Conservation (phyloP, 2,329 filamentous ascomycete genomes). For the Chaetomium olivaceum region DNA sequence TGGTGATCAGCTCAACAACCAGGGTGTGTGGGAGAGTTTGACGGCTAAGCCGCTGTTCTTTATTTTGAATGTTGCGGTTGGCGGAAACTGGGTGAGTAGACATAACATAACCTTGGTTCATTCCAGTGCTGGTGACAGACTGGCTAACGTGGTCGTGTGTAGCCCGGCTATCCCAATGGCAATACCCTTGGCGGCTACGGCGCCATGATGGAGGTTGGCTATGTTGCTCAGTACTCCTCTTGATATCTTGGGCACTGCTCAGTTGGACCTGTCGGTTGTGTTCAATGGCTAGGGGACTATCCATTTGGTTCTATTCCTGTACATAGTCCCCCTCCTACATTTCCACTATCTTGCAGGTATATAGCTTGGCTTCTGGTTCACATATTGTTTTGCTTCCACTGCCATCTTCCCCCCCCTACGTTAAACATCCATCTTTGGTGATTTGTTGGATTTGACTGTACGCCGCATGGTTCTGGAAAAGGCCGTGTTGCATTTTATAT, state of each 20-base stretch:
- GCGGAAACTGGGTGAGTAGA: slow-evolving; percentile 37
- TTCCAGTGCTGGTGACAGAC: neutral
- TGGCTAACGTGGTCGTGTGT: slow-evolving; percentile 2
- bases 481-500: no score
- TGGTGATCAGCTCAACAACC: slow-evolving; percentile 44
- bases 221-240: slow-evolving; percentile 35
- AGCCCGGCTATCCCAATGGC: slow-evolving; percentile 36
- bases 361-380: neutral
- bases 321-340: neutral
- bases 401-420: no score
- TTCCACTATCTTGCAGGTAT: neutral
- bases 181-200: slow-evolving; percentile 35
- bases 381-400: neutral
- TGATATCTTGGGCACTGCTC: slow-evolving; percentile 3
- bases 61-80: slow-evolving; percentile 37
- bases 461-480: no score
- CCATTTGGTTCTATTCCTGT: neutral
- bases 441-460: no score
- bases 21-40: slow-evolving; percentile 46
- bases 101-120: neutral
- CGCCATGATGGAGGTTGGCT: slow-evolving; percentile 37
- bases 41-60: slow-evolving; percentile 34
- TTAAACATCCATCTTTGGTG: no score
- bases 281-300: no score
- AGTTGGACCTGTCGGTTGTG: neutral